Conservation (phyloP, 2,329 filamentous ascomycete species). For the Remersonia thermophila region DNA sequence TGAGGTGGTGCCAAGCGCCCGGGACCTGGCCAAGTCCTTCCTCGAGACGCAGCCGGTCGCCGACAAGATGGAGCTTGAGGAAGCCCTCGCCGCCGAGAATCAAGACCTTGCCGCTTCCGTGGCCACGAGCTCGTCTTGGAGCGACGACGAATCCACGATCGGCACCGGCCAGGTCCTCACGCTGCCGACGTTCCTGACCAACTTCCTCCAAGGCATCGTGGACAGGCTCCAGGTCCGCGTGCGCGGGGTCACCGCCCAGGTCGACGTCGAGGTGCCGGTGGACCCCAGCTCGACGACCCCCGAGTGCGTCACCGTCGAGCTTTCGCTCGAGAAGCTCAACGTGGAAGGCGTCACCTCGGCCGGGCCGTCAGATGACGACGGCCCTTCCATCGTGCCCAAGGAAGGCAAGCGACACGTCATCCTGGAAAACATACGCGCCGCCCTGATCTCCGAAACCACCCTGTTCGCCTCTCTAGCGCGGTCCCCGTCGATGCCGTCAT, state of each 20-base stretch:
- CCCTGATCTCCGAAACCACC: slow-evolving; percentile 54
- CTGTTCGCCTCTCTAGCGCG: slow-evolving; percentile 49
- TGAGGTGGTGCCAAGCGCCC: slow-evolving; percentile 49
- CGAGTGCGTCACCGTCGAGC: slow-evolving; percentile 50
- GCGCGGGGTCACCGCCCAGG: slow-evolving; percentile 50
- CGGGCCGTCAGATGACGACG: slow-evolving; percentile 19
- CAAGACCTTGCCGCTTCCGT: slow-evolving; percentile 51
- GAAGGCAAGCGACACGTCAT: slow-evolving; percentile 54
- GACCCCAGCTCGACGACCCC: slow-evolving; percentile 34
- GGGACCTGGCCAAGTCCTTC: slow-evolving; percentile 67
- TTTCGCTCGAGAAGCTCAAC: slow-evolving; percentile 51
- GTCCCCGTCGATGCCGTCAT: slow-evolving; percentile 47
- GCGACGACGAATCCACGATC: slow-evolving; percentile 45
- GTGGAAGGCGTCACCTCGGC: slow-evolving; percentile 52
- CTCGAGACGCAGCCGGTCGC: slow-evolving; percentile 56
- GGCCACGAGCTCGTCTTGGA: slow-evolving; percentile 44
- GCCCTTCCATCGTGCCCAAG: slow-evolving; percentile 33
- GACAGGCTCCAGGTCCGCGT: slow-evolving; percentile 59
- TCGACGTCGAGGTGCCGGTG: slow-evolving; percentile 47
- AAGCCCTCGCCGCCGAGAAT: slow-evolving; percentile 51
- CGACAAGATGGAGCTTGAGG: slow-evolving; percentile 56
- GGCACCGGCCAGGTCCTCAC: slow-evolving; percentile 62
- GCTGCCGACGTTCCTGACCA: slow-evolving; percentile 57
- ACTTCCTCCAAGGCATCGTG: slow-evolving; percentile 60
- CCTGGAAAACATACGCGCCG: slow-evolving; percentile 51